Evolutionary conservation across 228 moss, liverwort and hornwort species (phyloP).

Genomic region (Sphagnum fallax): DNA sequence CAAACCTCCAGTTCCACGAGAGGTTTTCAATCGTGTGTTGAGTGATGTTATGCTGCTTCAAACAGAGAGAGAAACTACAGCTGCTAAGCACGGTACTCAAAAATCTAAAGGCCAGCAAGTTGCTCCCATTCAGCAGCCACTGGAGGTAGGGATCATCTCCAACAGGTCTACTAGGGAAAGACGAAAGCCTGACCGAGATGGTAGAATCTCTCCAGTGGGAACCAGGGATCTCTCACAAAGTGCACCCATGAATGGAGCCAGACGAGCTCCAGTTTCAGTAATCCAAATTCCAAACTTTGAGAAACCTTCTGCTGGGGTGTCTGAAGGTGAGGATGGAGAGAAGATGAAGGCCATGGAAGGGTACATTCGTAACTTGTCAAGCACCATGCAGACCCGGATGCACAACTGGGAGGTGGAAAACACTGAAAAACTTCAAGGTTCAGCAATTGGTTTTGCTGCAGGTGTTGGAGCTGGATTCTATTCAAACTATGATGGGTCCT

Average conservation of each 20-base stretch:
- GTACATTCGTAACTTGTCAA: constrained; percentile 90
- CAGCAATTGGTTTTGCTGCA: constrained; percentile 80
- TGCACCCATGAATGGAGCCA: constrained; percentile 22
- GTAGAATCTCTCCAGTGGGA: constrained; percentile 18
- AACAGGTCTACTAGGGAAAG: constrained; percentile 37
- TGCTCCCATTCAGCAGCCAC: constrained; percentile 60
- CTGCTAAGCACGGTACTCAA: constrained; percentile 46
- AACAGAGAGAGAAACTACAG: constrained; percentile 59
- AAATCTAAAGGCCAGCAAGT: constrained; percentile 64
- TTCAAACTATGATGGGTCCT: constrained; percentile 92
- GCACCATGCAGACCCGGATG: constrained; percentile 97
- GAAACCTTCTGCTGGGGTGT: constrained; percentile 23
- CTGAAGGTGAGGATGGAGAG: constrained; percentile 87
- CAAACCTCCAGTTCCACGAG: constrained; percentile 94
- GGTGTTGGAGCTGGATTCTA: constrained; percentile 96
- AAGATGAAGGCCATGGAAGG: constrained; percentile 99
- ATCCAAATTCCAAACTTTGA: constrained; percentile 25
- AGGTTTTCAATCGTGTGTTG: constrained; percentile 87
- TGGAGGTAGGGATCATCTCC: constrained; percentile 41
- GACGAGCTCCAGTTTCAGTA: constrained; percentile 19
- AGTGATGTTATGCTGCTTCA: constrained; percentile 78
- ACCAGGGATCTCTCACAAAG: constrained; percentile 30
- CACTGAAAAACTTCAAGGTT: constrained; percentile 82
- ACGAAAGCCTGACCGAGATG: constrained; percentile 56
- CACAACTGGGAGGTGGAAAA: constrained; percentile 95